Evolutionary conservation across 2,329 filamentous ascomycete species (phyloP), one percentile per base, ranked within the genome.

Genomic region (Botrytis tulipae): DNA sequence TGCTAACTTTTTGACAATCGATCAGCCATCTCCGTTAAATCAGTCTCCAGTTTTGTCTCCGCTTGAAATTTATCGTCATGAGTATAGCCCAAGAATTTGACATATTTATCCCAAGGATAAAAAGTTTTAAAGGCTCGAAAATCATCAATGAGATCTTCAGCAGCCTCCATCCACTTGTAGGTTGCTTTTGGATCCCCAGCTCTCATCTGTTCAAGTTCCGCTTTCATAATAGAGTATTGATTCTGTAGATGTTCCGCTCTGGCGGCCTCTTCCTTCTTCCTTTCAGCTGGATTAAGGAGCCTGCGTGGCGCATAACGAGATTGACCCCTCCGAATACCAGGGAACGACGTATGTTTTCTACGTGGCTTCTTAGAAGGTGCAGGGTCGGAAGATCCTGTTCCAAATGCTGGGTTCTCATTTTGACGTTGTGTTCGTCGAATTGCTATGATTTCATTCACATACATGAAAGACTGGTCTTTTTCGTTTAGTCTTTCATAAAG

Each of bases 401-500:
- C 60, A 77, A 61, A 83, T 35, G 46, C 37, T 8, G 83, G 18
- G 82, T 83, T 73, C 87, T 86, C 75, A 88, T 87, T 35, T 94
- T 84, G 46, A 32, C 68, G 61, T n/a, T 63, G 60, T 40, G 59
- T 29, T 37, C 67, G 57, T 22, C 67, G 66, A 59, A 73, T 37
- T 42, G 89, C 86, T 77, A 95, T 87, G 14, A 93, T 90, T 80
- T 97, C 92, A 48, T 91, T 92, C 67, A 93, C 89, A 69, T 94
- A 88, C 74, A 92, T 90, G 74, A 94, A 88, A 1, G 94, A 94
- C 78, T 93, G 90, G 78, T 94, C 92, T 35, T 88, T 90, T 83
- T 91, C 89, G 75, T 90, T 90, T 62, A 88, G 87, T 76, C 87
- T 89, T 80, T 97, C 93, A 79, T 97, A 97, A 82, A 98, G 89